Percentiles rank a stretch among this genome's conserved stretches.
phyloP scores from a whole-genome alignment of 306 rosid species.

The Adenanthera pavonina region DNA sequence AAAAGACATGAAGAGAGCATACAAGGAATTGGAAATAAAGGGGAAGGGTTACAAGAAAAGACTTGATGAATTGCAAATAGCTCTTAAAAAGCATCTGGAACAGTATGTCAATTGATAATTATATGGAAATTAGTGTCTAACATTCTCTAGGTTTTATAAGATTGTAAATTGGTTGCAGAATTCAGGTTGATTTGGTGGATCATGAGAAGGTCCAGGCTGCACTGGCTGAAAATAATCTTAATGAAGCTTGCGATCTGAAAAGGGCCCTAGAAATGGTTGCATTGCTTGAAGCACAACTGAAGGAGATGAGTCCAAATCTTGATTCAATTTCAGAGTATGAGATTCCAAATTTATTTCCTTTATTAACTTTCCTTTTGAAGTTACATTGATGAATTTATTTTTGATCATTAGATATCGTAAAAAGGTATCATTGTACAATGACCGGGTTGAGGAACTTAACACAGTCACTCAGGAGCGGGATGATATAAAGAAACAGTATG shows the following conservation, averaged over 20 bases:
- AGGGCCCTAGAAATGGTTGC: constrained; percentile 78
- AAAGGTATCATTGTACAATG: constrained; percentile 80
- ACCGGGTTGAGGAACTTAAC: constrained; percentile 89
- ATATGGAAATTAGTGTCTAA: constrained; percentile 9
- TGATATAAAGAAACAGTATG: constrained; percentile 80
- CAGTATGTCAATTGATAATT: constrained; percentile 65
- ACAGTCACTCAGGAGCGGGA: constrained; percentile 84
- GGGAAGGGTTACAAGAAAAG: constrained; percentile 77
- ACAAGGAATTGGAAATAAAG: constrained; percentile 75
- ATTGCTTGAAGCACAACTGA: constrained; percentile 81
- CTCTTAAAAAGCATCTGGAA: constrained; percentile 80
- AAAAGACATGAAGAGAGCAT: constrained; percentile 82
- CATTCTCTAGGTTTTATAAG: constrained; percentile 37
- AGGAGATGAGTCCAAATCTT: constrained; percentile 97
- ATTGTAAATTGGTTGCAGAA: constrained; percentile 57
- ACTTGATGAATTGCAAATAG: constrained; percentile 76
- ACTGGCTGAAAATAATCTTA: constrained; percentile 61
- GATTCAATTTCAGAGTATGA: constrained; percentile 93
- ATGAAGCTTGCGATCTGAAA: constrained; percentile 68
- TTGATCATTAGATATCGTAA: constrained; percentile 65
- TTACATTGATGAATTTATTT: constrained; percentile 36
- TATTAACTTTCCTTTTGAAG: constrained; percentile 19
- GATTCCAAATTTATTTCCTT: constrained; percentile 28
- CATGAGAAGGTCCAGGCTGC: constrained; percentile 78
- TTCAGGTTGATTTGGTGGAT: constrained; percentile 85